Base-by-base conservation (phyloP, 139 green algal genomes). In the Bryopsis sp. region DNA sequence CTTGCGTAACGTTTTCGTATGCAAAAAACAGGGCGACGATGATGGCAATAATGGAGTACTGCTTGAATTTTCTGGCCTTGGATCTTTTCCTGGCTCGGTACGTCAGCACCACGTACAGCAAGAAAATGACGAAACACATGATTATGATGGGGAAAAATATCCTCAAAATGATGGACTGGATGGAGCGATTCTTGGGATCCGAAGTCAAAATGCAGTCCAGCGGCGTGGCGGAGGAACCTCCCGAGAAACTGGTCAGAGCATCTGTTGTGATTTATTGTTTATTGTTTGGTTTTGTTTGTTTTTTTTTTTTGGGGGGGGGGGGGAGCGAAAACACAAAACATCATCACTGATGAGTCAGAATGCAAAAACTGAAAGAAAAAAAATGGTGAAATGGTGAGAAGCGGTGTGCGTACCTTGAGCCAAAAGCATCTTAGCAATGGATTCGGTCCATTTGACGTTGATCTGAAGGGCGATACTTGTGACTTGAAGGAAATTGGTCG, bases 21-120 rank as follows among this genome's bases (percentile, higher is more conserved):
- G 58, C 31, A 39, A 65, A 65, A 22, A 65, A 65, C 5, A 22
- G 8, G 31, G 43, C 58, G 28, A 65, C 58, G 3, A 65, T 11
- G 31, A 39, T 47, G 58, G 29, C 6, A 33, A 65, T 65, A 33
- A 65, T 65, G 58, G 24, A n/a, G n/a, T n/a, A n/a, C n/a, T n/a
- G n/a, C n/a, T n/a, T n/a, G n/a, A n/a, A n/a, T n/a, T n/a, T n/a
- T n/a, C n/a, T n/a, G n/a, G n/a, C n/a, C n/a, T n/a, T n/a, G n/a
- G n/a, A n/a, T n/a, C n/a, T n/a, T n/a, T n/a, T n/a, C n/a, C n/a
- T n/a, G n/a, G n/a, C n/a, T n/a, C n/a, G n/a, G n/a, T n/a, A n/a
- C n/a, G n/a, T n/a, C n/a, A n/a, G n/a, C n/a, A n/a, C n/a, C n/a
- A n/a, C n/a, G 28, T 3, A 39, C 8, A 46, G 43, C 39, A 46